phyloP scores from a whole-genome alignment of 495 filamentous ascomycete genomes.

The Tuber melanosporum region DNA sequence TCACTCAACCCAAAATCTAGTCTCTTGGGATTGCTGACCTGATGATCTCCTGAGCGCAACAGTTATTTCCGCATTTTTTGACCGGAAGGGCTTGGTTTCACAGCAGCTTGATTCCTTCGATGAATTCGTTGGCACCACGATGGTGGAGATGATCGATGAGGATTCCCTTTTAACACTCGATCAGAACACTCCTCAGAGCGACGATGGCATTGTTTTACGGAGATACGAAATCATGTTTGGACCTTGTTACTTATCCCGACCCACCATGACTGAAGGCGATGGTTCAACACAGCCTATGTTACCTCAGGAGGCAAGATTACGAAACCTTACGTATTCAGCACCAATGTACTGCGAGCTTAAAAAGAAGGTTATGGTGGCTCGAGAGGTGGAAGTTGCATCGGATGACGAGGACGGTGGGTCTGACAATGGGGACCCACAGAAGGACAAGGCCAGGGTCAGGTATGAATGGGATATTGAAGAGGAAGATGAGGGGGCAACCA shows the following conservation, averaged over 20 bases:
- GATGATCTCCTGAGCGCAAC: slow-evolving; percentile 7
- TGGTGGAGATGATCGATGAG: slow-evolving; percentile 86
- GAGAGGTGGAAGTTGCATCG: slow-evolving; percentile 61
- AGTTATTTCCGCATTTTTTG: slow-evolving; percentile 94
- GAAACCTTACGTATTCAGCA: slow-evolving; percentile 90
- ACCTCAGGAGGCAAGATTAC: slow-evolving; percentile 86
- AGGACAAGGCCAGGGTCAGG: slow-evolving; percentile 52
- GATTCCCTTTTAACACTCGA: slow-evolving; percentile 82
- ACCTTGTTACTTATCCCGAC: slow-evolving; percentile 70
- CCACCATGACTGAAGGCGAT: slow-evolving; percentile 85
- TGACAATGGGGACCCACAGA: slow-evolving; percentile 44
- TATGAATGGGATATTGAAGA: slow-evolving; percentile 42
- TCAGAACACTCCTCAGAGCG: slow-evolving; percentile 71
- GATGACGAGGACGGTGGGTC: slow-evolving; percentile 50
- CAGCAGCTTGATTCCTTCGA: slow-evolving; percentile 98
- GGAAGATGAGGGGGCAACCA: slow-evolving; percentile 47
- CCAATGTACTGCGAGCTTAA: slow-evolving; percentile 80
- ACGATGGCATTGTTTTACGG: slow-evolving; percentile 70
- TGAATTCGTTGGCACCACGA: slow-evolving; percentile 85
- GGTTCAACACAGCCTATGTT: slow-evolving; percentile 72
- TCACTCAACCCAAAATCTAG: background rate
- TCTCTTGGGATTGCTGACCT: slow-evolving; percentile 8
- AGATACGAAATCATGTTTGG: slow-evolving; percentile 93
- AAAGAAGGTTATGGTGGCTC: slow-evolving; percentile 69
- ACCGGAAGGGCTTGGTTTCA: slow-evolving; percentile 87